Evolutionary conservation across 2,329 filamentous ascomycete genomes (phyloP).

Genomic region (Sclerotinia spermophila): DNA sequence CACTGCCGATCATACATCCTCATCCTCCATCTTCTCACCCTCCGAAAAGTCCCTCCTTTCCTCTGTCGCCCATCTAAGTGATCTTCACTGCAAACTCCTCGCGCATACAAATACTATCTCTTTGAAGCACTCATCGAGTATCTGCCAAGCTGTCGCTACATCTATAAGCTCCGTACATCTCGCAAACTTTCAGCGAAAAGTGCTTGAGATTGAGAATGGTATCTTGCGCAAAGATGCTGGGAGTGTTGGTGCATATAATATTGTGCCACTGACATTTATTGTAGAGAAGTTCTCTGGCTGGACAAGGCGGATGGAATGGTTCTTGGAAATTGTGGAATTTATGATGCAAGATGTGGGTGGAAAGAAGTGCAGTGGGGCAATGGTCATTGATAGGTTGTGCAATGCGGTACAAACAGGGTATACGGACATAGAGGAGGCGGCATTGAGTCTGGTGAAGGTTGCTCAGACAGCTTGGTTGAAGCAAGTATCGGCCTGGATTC

Average conservation of each 20-base stretch:
- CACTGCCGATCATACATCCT: slow-evolving; percentile 49
- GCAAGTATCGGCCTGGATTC: slow-evolving; percentile 83
- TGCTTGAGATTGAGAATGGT: slow-evolving; percentile 76
- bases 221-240: slow-evolving; percentile 74
- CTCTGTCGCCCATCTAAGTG: slow-evolving; percentile 72
- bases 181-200: slow-evolving; percentile 73
- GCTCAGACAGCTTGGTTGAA: slow-evolving; percentile 91
- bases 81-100: slow-evolving; percentile 71
- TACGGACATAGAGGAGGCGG: slow-evolving; percentile 74
- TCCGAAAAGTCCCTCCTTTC: slow-evolving; percentile 79
- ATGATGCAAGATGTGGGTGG: slow-evolving; percentile 48
- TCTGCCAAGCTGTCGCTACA: slow-evolving; percentile 83
- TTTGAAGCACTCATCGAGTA: slow-evolving; percentile 68
- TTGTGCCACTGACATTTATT: slow-evolving; percentile 84
- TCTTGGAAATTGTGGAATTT: slow-evolving; percentile 69
- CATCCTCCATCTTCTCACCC: slow-evolving; percentile 58
- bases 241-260: slow-evolving; percentile 86
- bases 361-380: slow-evolving; percentile 59
- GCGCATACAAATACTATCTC: slow-evolving; percentile 64
- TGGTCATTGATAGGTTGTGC: slow-evolving; percentile 73
- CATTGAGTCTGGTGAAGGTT: slow-evolving; percentile 66
- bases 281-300: slow-evolving; percentile 83
- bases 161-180: slow-evolving; percentile 73
- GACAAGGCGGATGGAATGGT: slow-evolving; percentile 81
- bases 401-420: slow-evolving; percentile 83